Evolutionary conservation across 108 stramenopile genomes (phyloP).

Genomic region (Parietichytrium sp.): DNA sequence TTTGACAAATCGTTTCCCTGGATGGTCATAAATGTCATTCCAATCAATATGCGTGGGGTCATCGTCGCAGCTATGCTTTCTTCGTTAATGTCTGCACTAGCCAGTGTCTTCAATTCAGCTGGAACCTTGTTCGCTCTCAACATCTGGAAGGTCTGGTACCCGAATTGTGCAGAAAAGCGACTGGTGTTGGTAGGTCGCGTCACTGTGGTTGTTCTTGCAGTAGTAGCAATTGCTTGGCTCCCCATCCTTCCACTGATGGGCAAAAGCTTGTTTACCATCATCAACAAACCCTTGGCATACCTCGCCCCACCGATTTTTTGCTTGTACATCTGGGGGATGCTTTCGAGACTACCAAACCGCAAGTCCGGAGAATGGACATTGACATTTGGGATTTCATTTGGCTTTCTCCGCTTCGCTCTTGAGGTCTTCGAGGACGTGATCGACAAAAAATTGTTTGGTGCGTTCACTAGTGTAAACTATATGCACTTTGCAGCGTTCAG

Average conservation of each 20-base stretch:
- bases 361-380: neutral
- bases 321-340: constrained; percentile 33
- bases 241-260: constrained; percentile 1
- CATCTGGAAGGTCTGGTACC: constrained; percentile 29
- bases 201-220: constrained; percentile 3
- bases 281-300: constrained; percentile 29
- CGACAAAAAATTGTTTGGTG: constrained; percentile 4
- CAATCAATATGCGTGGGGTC: constrained; percentile 21
- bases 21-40: constrained; percentile 28
- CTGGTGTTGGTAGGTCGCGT: constrained; percentile 11
- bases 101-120: constrained; percentile 33
- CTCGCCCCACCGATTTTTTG: constrained; percentile 27
- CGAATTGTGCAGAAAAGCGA: neutral
- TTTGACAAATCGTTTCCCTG: neutral
- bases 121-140: constrained; percentile 30
- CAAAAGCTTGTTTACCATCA: constrained; percentile 37
- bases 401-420: neutral
- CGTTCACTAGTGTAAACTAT: neutral
- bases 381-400: neutral
- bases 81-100: constrained; percentile 27
- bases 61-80: constrained; percentile 29
- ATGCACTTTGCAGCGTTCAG: constrained; percentile 23
- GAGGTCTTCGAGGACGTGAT: constrained; percentile 21
- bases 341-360: neutral
- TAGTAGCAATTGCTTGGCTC: constrained; percentile 6